These are phyloP conservation scores for Gymnopilus junonius DNA, from an alignment of 768 basidiomycete genomes.

Conservation along the genomic window DNA sequence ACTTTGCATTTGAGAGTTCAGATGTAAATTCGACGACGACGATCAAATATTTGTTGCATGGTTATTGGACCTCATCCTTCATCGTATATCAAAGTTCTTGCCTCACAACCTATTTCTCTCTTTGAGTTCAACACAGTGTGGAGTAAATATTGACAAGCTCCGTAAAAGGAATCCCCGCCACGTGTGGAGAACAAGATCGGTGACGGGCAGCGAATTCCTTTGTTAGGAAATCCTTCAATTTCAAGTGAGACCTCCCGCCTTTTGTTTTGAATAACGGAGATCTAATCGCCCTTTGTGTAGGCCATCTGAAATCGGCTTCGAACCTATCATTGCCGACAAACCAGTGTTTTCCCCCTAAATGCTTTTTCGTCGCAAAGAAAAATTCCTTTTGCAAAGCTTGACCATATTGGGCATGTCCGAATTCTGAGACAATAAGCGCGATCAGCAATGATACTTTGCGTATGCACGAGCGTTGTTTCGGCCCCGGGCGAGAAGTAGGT, in stretches of 20 bases:
- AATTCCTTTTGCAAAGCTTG: slow-evolving; percentile 17
- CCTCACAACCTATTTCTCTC: neutral
- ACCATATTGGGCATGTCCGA: slow-evolving; percentile 17
- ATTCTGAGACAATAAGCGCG: slow-evolving; percentile 24
- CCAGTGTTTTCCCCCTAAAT: slow-evolving; percentile 1
- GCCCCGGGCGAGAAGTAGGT: slow-evolving; percentile 17
- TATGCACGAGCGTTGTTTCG: slow-evolving; percentile 25
- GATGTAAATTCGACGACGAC: neutral
- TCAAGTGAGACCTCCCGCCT: slow-evolving; percentile 25
- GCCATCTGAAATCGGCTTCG: slow-evolving; percentile 8
- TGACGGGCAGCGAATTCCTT: slow-evolving; percentile 11
- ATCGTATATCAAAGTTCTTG: too few species aligned
- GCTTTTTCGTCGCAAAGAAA: slow-evolving; percentile 10
- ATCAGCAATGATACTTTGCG: slow-evolving; percentile 23
- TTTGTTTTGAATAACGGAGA: slow-evolving; percentile 13
- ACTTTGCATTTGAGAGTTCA: neutral
- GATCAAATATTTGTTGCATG: too few species aligned
- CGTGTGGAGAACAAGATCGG: slow-evolving; percentile 21
- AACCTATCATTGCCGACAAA: slow-evolving; percentile 19
- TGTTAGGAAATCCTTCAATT: slow-evolving; percentile 17
- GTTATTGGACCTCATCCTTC: too few species aligned
- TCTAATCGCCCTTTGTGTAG: slow-evolving; percentile 15
- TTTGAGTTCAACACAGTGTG: neutral
- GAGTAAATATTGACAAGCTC: neutral
- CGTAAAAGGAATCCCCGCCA: slow-evolving; percentile 8